Evolutionary conservation across 2,329 filamentous ascomycete genomes (phyloP), one percentile per base, ranked within the genome.

Genomic region (Elsinoe fawcettii): DNA sequence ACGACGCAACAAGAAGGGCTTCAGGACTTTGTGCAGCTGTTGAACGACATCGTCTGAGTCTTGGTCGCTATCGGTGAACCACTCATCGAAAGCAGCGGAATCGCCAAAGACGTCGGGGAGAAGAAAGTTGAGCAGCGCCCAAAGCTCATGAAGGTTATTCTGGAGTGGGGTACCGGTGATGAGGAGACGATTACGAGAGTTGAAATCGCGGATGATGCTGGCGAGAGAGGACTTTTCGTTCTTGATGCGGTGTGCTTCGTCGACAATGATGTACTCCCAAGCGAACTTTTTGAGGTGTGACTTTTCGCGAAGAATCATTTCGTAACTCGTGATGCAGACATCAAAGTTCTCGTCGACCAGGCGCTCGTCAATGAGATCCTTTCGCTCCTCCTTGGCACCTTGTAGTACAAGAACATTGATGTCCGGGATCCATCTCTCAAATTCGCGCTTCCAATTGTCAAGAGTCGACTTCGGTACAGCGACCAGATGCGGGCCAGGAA

Each of bases 211-310:
- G 63, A 99, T 96, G 63, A 97, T 95, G 68, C 97, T 92, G 2
- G 93, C 91, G 2, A 99, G 79, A 0, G 93, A 96, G 0, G 93
- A 99, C 71, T 97, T 90, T 70, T 99, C 93, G 73, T 99, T 99
- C 78, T 99, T 99, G 81, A 99, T 99, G 60, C 93, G 90, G 72
- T 99, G 93, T 1, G 93, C 86, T 68, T 99, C 93, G 66, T 99
- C 93, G 62, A 99, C 96, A 64, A 99, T 96, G 72, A 99, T 99
- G 73, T 99, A 99, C 71, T 99, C 92, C 93, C 93, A 99, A 0
- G 93, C 91, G 70, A 99, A 95, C 72, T 97, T 97, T 75, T 93
- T 96, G 63, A 99, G 73, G 64, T 96, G 90, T 1, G 88, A 79
- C 75, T 99, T 97, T 70, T 99, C 93, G 58, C 93, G 84, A 11